phyloP scores from a whole-genome alignment of 371 early-diverging fungal genomes.

The Haplosporangium sp. region DNA sequence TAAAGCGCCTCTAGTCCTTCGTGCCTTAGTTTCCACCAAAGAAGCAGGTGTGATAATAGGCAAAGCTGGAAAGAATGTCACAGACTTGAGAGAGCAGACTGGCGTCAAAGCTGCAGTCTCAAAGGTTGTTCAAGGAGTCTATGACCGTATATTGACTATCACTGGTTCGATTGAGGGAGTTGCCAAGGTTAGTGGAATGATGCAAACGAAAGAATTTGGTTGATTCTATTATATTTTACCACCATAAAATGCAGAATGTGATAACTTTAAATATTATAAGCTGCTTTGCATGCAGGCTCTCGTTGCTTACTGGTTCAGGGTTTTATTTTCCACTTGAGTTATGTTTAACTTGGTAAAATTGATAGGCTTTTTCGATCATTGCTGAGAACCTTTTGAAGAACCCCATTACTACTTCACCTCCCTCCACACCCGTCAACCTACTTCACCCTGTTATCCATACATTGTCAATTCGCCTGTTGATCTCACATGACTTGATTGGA shows the following conservation, averaged over 20 bases:
- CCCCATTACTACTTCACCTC: constrained; percentile 67
- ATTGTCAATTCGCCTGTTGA: constrained; percentile 77
- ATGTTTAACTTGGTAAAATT: background rate
- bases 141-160: constrained; percentile 88
- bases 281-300: background rate
- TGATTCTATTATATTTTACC: background rate
- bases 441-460: constrained; percentile 49
- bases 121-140: constrained; percentile 85
- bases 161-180: constrained; percentile 82
- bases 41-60: constrained; percentile 97
- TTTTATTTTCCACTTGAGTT: background rate
- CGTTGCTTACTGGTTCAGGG: background rate
- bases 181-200: constrained; percentile 64
- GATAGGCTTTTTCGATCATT: constrained; percentile 79
- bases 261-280: background rate
- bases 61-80: constrained; percentile 88
- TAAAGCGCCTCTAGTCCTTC: constrained; percentile 72
- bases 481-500: constrained; percentile 89
- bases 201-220: background rate
- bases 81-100: constrained; percentile 83
- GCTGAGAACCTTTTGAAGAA: constrained; percentile 88
- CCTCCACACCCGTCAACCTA: constrained; percentile 61
- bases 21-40: constrained; percentile 89
- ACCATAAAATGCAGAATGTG: background rate
- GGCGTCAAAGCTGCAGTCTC: constrained; percentile 90